Base-by-base conservation (phyloP, 2,329 filamentous ascomycete species). In the Fusarium newnesense region DNA sequence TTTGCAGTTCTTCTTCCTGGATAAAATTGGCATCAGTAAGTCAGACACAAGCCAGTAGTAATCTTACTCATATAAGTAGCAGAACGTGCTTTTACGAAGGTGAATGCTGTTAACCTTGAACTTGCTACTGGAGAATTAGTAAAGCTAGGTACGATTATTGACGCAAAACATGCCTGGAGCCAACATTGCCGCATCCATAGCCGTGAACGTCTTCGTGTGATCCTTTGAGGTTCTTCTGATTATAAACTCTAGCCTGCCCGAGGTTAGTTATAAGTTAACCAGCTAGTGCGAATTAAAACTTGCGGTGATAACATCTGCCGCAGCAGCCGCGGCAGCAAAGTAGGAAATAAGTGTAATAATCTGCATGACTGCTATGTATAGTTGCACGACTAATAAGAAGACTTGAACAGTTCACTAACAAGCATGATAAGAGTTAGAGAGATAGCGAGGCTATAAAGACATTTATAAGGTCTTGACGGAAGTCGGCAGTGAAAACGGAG, bases 21-120 rank as follows among this genome's bases (percentile, higher is more conserved):
- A 2, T 0, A 11, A 0, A 10, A 24, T 47, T 15, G 0, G 21
- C n/a, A 26, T 8, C 1, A n/a, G 32, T 24, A 36, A 30, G 1
- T 30, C 4, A 37, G 9, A 5, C n/a, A 2, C 6, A 28, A 15
- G 2, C 24, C 5, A 5, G 4, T 0, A 15, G 6, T 9, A 18
- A 7, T 7, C 42, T 59, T 18, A 59, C 56, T 49, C 12, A 16
- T 59, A 59, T n/a, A 59, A 9, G 10, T 49, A 59, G 30, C 56
- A 59, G 56, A 49, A 59, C 2, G 32, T 37, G 3, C 26, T 24
- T 2, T 3, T 10, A 7, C 42, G 30, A 59, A 59, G 42, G 24
- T 59, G 56, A 2, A 59, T 49, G 15, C 56, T 59, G 18, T 49
- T 26, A 12, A 37, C 56, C 32, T 59, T 59, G 19, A 59, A 59